Base-by-base conservation (phyloP, 768 basidiomycete genomes). In the Mycena chlorophos region DNA sequence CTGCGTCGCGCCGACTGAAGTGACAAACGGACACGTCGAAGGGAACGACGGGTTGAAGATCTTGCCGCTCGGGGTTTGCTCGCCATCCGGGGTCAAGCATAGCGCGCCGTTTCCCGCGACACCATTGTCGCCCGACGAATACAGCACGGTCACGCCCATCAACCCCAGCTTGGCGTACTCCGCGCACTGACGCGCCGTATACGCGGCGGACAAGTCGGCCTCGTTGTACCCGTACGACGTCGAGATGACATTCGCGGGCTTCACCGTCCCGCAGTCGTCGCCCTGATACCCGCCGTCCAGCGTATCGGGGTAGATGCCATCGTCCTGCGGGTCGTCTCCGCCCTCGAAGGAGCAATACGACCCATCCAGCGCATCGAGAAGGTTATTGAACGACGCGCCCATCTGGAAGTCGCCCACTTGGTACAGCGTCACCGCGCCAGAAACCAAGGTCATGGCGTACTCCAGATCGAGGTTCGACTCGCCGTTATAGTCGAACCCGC, bases 41-140 rank as follows among this genome's bases (percentile, higher is more conserved):
- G 79, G 79, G 63, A 78, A 80, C 10, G 63, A 65, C 38, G 74
- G 69, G 13, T 75, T 63, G 69, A 86, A 86, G 22, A 63, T 62
- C 1, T 68, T 72, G 8, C 55, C 67, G 49, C 75, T 75, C 12
- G 50, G 34, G 10, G 62, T 61, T 39, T 69, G 63, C 0, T 58
- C 54, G 31, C 83, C 80, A 45, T 77, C 65, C 46, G 82, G 78
- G 20, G 79, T 72, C n/a, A 75, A 63, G 53, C 76, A 75, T 2
- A 68, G 47, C 4, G 66, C 71, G 19, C 65, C 56, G 57, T 73
- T 70, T 20, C 69, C 75, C 40, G 68, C 71, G 23, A 85, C 85
- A 20, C 86, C 86, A 5, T 68, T 64, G 49, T 88, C 86, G 12
- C 87, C 86, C 30, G 82, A 82, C 31, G 78, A 74, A 68, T 85